Conservation (phyloP, 768 basidiomycete species). For the Trametes meyenii region DNA sequence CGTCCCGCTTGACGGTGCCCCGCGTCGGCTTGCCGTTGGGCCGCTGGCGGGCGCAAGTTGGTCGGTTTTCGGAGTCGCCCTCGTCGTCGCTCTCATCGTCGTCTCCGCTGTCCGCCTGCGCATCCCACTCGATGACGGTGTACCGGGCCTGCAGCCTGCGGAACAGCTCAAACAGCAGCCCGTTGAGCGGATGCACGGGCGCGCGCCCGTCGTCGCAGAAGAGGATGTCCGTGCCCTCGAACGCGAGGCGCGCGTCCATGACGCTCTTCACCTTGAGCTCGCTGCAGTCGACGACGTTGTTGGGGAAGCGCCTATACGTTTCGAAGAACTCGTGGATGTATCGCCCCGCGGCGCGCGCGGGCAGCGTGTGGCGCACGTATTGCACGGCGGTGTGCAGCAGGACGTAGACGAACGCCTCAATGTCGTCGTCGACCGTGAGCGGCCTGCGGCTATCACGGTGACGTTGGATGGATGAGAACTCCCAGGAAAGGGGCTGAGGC, state of each 20-base stretch:
- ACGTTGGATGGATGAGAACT: not conserved
- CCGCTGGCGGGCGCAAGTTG: too few species aligned
- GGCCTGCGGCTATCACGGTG: not conserved
- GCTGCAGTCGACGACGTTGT: not conserved
- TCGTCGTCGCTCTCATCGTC: not conserved
- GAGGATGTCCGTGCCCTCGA: not conserved
- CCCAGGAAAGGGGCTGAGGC: not conserved
- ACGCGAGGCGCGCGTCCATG: not conserved
- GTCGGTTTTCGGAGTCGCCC: not conserved
- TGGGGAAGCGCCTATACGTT: not conserved
- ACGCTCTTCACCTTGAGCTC: not conserved
- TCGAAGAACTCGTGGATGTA: not conserved
- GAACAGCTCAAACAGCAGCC: not conserved
- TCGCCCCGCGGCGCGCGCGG: not conserved
- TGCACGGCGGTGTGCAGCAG: not conserved
- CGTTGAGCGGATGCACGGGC: conserved; percentile 2
- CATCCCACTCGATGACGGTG: not conserved
- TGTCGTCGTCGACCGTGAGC: not conserved
- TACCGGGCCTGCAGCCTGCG: not conserved
- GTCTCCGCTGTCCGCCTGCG: not conserved
- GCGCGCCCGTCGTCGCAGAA: not conserved
- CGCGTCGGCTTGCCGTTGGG: too few species aligned
- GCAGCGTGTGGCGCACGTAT: not conserved
- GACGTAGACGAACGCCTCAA: conserved; percentile 3
- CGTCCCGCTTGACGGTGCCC: too few species aligned